Conservation (phyloP, 2,329 filamentous ascomycete genomes). For the Colletotrichum limetticola region DNA sequence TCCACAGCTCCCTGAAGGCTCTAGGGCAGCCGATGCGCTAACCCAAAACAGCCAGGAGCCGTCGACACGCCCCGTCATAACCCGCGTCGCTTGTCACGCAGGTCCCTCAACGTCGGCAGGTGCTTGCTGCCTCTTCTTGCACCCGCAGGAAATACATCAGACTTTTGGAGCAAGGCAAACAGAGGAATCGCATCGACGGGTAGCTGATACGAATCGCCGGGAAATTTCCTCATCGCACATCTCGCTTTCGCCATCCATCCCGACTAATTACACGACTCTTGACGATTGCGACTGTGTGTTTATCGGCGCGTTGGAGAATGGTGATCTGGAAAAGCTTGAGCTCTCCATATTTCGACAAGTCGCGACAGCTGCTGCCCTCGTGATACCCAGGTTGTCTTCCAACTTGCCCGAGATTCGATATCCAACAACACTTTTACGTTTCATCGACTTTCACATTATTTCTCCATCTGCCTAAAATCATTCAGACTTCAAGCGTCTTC, state of each 20-base stretch:
- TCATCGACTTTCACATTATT: not conserved
- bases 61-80: constrained; percentile 33
- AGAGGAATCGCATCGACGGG: constrained; percentile 15
- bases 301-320: constrained; percentile 32
- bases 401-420: not conserved
- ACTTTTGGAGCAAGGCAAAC: constrained; percentile 14
- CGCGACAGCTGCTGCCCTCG: constrained; percentile 32
- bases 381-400: constrained; percentile 7
- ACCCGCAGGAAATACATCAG: constrained; percentile 13
- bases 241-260: not conserved
- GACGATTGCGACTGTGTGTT: constrained; percentile 7
- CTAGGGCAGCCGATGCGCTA: constrained; percentile 17
- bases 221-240: constrained; percentile 7
- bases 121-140: constrained; percentile 8
- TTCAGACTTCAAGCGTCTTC: constrained; percentile 2
- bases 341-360: constrained; percentile 34
- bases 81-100: constrained; percentile 35
- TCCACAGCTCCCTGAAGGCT: not conserved
- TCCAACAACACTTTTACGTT: not conserved
- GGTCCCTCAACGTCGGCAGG: constrained; percentile 26
- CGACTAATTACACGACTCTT: not conserved
- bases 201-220: not conserved
- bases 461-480: not conserved
- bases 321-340: constrained; percentile 32
- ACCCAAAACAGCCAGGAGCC: constrained; percentile 12